A percentile compares a stretch with the other conserved stretches of the same genome.
These are phyloP conservation scores for Pseudotsuga menziesii DNA, from an alignment of 75 land plant genomes.

Conservation along the genomic window DNA sequence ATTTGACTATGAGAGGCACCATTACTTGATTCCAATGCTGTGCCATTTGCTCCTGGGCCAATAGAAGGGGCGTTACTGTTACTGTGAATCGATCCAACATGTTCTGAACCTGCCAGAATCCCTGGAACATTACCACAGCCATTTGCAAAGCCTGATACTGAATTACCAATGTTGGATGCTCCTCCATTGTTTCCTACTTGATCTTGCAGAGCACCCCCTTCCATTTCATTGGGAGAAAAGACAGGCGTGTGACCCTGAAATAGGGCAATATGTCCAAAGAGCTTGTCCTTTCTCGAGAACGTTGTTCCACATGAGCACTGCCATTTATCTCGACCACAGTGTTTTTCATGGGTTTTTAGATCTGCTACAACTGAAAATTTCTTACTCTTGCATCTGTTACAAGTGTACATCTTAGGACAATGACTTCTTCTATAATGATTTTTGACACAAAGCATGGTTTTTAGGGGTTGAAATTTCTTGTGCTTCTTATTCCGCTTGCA, in stretches of 20 bases:
- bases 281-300: constrained; percentile 85
- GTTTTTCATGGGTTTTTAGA: constrained; percentile 87
- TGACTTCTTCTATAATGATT: constrained; percentile 90
- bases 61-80: neutral
- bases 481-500: constrained; percentile 80
- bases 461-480: constrained; percentile 75
- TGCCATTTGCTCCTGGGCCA: neutral
- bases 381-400: constrained; percentile 69
- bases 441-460: constrained; percentile 78
- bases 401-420: constrained; percentile 85
- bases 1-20: neutral
- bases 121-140: neutral
- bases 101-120: neutral
- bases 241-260: constrained; percentile 80
- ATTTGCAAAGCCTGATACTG: constrained; percentile 4
- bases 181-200: neutral
- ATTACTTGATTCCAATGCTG: neutral
- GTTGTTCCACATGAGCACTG: constrained; percentile 90
- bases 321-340: constrained; percentile 85
- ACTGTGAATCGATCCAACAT: neutral
- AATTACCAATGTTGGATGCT: neutral
- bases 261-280: constrained; percentile 71
- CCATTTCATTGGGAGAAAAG: constrained; percentile 37
- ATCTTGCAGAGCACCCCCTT: constrained; percentile 10
- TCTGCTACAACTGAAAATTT: constrained; percentile 84